phyloP scores from a whole-genome alignment of 495 filamentous ascomycete species.

The Lasiosphaeria ovina region DNA sequence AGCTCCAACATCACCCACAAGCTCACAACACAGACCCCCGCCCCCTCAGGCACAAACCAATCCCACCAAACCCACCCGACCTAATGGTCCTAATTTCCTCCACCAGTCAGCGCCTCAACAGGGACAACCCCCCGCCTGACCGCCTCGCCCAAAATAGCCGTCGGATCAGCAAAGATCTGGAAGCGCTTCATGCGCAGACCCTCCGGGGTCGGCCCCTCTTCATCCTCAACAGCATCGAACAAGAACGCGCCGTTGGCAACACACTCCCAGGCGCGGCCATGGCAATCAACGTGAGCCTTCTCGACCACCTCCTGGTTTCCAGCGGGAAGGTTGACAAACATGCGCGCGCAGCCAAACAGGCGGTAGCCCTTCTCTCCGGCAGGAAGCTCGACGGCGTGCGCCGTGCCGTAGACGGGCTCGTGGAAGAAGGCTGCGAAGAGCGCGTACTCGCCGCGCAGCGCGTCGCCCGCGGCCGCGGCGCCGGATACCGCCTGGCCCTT shows the following conservation, averaged over 20 bases:
- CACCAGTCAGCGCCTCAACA: slow-evolving; percentile 1
- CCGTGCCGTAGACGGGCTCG: slow-evolving; percentile 5
- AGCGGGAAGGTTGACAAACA: slow-evolving; percentile 7
- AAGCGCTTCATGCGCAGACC: not conserved
- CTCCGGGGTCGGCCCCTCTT: not conserved
- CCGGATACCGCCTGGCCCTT: slow-evolving; percentile 5
- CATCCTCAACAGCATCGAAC: slow-evolving; percentile 5
- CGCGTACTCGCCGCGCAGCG: slow-evolving; percentile 5
- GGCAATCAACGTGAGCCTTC: slow-evolving; percentile 1
- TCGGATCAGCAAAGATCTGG: slow-evolving; percentile 7
- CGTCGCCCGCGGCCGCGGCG: not conserved
- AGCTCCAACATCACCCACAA: too few relatives aligned
- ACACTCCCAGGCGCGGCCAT: slow-evolving; percentile 7
- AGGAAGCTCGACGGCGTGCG: not conserved
- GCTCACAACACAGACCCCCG: too few relatives aligned
- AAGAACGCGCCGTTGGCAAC: not conserved
- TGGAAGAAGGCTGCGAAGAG: not conserved
- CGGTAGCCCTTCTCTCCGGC: not conserved
- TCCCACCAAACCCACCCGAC: too few relatives aligned
- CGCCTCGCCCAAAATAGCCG: slow-evolving; percentile 4
- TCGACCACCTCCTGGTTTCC: not conserved
- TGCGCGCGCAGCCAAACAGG: slow-evolving; percentile 4
- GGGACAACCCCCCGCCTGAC: slow-evolving; percentile 7
- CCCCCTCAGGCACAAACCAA: too few relatives aligned
- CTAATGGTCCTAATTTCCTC: not conserved